Base-by-base conservation (phyloP, 2,329 filamentous ascomycete species). In the Penicillium sp. region DNA sequence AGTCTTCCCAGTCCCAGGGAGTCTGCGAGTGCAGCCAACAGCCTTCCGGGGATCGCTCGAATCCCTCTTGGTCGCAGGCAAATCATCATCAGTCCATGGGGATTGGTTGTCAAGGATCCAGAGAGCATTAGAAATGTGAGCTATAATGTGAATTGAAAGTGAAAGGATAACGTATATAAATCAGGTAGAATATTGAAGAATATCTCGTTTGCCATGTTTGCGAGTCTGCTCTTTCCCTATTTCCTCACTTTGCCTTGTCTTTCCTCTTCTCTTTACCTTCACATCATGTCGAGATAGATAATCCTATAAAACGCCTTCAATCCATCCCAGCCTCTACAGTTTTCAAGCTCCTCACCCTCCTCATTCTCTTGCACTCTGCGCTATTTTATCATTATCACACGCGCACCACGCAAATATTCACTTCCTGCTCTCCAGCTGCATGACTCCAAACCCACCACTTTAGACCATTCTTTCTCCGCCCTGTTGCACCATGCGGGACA, bases 21-120 rank as follows among this genome's bases (percentile, higher is more conserved):
- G 54, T 27, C 15, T 68, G 40, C 56, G 56, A 15, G 49, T 62
- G 16, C 52, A 60, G 18, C 61, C 60, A 21, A 18, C 25, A 13
- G 25, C n/a, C 4, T 50, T 71, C 7, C 60, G 54, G 29, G 53
- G 47, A 32, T 64, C 62, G 29, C 57, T 77, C 4, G 52, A 68
- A 31, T 47, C 34, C 3, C 39, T 77, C 6, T 50, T 66, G 21
- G 50, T 44, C 18, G 49, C 52, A 44, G 72, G 71, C 12, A 55
- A 56, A 25, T 32, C 21, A 2, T 62, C 62, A 1, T 64, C 57
- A 21, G 44, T 75, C 21, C 71, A 74, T 64, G 60, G 65, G 51
- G 62, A 69, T 35, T 73, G 70, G 70, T 46, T 73, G 35, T 54
- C 41, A 7, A 64, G 65, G 52, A 67, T 75, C 29, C 52, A 64